These are phyloP conservation scores for Euryodendron excelsum DNA, from an alignment of 148 eudicot genomes.

Conservation along the genomic window DNA sequence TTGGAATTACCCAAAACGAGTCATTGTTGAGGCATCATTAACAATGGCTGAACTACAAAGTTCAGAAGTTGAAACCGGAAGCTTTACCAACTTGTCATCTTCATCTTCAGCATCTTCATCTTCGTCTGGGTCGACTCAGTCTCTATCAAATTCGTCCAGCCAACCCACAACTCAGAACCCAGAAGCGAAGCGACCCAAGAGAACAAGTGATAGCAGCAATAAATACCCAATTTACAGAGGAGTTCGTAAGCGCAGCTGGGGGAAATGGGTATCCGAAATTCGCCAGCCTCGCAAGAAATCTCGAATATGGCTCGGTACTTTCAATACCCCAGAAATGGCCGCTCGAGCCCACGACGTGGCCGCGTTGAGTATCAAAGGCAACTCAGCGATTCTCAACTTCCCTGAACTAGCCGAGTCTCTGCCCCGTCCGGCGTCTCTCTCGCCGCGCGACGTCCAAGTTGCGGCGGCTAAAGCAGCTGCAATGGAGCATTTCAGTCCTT, in stretches of 20 bases:
- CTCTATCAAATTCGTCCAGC: neutral
- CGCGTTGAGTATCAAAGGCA: conserved; percentile 38
- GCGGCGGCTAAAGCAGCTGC: conserved; percentile 48
- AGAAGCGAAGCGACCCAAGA: neutral
- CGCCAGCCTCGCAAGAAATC: conserved; percentile 50
- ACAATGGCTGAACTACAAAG: conserved; percentile 7
- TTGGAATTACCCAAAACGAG: neutral
- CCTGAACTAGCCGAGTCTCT: conserved; percentile 31
- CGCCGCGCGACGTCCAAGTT: conserved; percentile 35
- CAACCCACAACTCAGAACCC: neutral
- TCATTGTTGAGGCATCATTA: neutral
- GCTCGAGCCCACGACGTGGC: conserved; percentile 53
- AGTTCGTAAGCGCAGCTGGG: conserved; percentile 49
- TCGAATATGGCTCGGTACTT: conserved; percentile 54
- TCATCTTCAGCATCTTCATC: conserved; percentile 11
- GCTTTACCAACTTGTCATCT: neutral
- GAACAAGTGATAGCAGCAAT: conserved; percentile 6
- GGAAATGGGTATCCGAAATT: conserved; percentile 60
- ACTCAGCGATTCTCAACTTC: conserved; percentile 43
- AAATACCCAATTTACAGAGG: conserved; percentile 39
- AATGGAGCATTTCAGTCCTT: conserved; percentile 19
- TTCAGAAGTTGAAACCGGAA: neutral
- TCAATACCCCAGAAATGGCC: conserved; percentile 41
- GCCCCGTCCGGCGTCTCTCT: conserved; percentile 38
- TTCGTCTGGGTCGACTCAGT: conserved; percentile 22